These are phyloP conservation scores for Penicillium sp. DNA, from an alignment of 2,329 filamentous ascomycete genomes.

Conservation along the genomic window DNA sequence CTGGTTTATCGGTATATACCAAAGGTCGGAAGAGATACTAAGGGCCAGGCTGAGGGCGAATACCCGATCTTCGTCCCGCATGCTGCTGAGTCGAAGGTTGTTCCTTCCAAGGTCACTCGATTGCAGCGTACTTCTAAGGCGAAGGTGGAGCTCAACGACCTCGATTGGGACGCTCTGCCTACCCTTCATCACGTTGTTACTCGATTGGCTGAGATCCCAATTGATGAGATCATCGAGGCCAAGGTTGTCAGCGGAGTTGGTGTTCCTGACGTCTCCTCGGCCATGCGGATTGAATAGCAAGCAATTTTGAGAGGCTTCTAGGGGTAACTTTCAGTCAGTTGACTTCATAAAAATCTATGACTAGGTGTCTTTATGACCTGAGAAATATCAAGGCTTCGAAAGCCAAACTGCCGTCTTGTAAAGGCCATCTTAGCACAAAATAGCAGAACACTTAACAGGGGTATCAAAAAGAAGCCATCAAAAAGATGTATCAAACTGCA, in stretches of 20 bases:
- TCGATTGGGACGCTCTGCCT: slow-evolving; percentile 58
- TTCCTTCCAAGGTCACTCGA: slow-evolving; percentile 25
- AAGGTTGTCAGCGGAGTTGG: slow-evolving; percentile 59
- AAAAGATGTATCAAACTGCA: slow-evolving; percentile 21
- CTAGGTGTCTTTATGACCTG: no score
- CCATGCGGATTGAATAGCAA: slow-evolving; percentile 18
- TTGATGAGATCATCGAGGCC: slow-evolving; percentile 58
- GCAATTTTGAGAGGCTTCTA: not conserved
- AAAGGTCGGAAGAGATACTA: slow-evolving; percentile 49
- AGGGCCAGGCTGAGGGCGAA: slow-evolving; percentile 56
- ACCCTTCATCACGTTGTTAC: slow-evolving; percentile 59
- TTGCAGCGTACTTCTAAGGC: slow-evolving; percentile 40
- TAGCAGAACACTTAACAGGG: not conserved
- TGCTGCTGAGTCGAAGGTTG: slow-evolving; percentile 36
- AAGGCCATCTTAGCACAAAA: no score
- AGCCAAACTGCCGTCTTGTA: no score
- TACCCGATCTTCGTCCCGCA: slow-evolving; percentile 49
- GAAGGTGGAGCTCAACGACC: slow-evolving; percentile 49
- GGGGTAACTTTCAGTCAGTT: no score
- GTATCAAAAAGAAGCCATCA: not conserved
- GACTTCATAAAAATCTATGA: no score
- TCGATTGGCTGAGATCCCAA: slow-evolving; percentile 56
- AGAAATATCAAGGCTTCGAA: no score
- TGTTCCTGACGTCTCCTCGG: slow-evolving; percentile 44
- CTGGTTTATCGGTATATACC: slow-evolving; percentile 62